phyloP scores from a whole-genome alignment of 306 rosid genomes.

The Vicia faba region DNA sequence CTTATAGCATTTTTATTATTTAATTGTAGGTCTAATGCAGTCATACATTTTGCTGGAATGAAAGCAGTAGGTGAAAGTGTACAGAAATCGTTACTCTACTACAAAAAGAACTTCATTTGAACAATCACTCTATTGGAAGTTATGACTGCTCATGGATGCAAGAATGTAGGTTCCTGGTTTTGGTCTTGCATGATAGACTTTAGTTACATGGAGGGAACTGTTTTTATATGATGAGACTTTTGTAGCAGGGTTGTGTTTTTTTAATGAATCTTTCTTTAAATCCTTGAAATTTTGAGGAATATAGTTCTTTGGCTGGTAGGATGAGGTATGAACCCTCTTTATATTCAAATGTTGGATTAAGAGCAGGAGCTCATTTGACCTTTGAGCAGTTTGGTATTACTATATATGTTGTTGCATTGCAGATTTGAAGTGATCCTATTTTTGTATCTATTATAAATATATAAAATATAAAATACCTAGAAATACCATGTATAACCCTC shows the following conservation, averaged over 20 bases:
- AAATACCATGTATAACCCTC: too few relatives aligned
- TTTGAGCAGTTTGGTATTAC: too few relatives aligned
- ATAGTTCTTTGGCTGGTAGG: too few relatives aligned
- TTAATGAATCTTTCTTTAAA: too few relatives aligned
- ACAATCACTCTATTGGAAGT: constrained; percentile 90
- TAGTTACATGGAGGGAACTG: constrained; percentile 10
- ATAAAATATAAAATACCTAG: too few relatives aligned
- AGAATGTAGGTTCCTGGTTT: constrained; percentile 55
- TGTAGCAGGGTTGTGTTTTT: background rate
- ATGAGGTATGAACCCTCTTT: too few relatives aligned
- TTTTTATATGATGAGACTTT: constrained; percentile 6
- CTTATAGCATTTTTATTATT: constrained; percentile 5
- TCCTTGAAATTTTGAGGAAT: too few relatives aligned
- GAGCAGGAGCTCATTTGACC: too few relatives aligned
- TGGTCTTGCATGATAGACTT: constrained; percentile 25
- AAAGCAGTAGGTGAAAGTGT: constrained; percentile 99
- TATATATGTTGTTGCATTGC: too few relatives aligned
- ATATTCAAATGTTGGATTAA: too few relatives aligned
- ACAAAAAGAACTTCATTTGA: constrained; percentile 84
- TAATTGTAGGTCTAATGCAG: constrained; percentile 81
- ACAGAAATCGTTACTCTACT: constrained; percentile 78
- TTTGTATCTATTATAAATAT: too few relatives aligned
- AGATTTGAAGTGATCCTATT: too few relatives aligned
- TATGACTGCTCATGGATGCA: constrained; percentile 97
- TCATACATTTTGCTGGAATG: constrained; percentile 91